Evolutionary conservation across 192 early-diverging fungal genomes (phyloP).

Genomic region (Coemansia sp.): DNA sequence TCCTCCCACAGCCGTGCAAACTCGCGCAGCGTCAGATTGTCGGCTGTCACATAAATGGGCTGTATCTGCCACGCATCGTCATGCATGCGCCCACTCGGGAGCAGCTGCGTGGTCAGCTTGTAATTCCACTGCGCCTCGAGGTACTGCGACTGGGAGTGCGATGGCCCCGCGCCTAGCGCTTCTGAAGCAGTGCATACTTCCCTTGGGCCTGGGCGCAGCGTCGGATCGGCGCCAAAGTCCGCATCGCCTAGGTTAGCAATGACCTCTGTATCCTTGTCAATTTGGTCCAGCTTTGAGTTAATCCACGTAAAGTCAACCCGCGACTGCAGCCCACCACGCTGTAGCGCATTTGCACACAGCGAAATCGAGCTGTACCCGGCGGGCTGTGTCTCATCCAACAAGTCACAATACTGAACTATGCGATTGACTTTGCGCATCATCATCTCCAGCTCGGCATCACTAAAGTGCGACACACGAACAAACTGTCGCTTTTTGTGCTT

Average conservation of each 20-base stretch:
- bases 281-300: constrained; percentile 18
- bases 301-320: constrained; percentile 27
- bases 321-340: constrained; percentile 4
- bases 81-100: neutral
- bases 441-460: constrained; percentile 34
- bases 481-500: constrained; percentile 35
- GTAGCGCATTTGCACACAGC: constrained; percentile 36
- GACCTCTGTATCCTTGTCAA: constrained; percentile 28
- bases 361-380: constrained; percentile 39
- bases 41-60: constrained; percentile 23
- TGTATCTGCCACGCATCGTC: constrained; percentile 16
- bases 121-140: constrained; percentile 27
- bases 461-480: constrained; percentile 35
- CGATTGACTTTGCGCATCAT: constrained; percentile 43
- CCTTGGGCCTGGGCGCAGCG: constrained; percentile 10
- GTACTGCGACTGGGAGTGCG: constrained; percentile 20
- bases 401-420: constrained; percentile 34
- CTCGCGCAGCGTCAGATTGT: constrained; percentile 29
- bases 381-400: constrained; percentile 30
- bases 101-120: constrained; percentile 11
- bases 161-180: constrained; percentile 18
- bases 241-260: constrained; percentile 41
- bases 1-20: constrained; percentile 36
- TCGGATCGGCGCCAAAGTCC: constrained; percentile 18
- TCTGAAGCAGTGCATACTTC: neutral